Evolutionary conservation across 2,329 filamentous ascomycete genomes (phyloP), one percentile per base, ranked within the genome.

Genomic region (Xylaria sp.): DNA sequence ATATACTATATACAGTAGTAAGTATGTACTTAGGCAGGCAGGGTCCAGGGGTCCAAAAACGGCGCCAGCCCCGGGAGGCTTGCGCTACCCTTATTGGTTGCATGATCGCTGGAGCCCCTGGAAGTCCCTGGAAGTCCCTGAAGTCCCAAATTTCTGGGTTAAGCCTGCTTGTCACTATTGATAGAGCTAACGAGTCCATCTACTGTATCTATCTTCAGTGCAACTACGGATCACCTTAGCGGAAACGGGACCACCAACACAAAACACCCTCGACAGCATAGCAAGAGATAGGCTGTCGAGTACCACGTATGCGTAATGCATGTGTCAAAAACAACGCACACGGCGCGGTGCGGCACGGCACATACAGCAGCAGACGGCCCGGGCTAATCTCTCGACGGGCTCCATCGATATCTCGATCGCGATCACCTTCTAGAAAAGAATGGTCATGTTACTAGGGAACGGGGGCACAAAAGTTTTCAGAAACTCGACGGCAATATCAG

Each of bases 381-480:
- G 13, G 18, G 13, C 30, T 34, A 34, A n/a, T 5, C 6, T 15
- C 36, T 53, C 30, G 48, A 52, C 48, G 52, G 30, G 52, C n/a
- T 36, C n/a, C 23, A 36, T 55, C 15, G 15, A 55, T 36, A 41
- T 10, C 46, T 45, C 48, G 57, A 34, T 60, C 39, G 36, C 48
- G 28, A 65, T 60, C 46, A 48, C 63, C 56, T 53, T 65, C 63
- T 60, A 55, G 56, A 55, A 60, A 60, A 55, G 62, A 60, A 55
- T 15, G 34, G 62, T 36, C 61, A 50, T 23, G 55, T 52, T 52
- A 59, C 45, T 25, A 28, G 46, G 1, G 41, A 20, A 55, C 6
- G 60, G 60, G 60, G 48, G 48, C 59, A 32, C n/a, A 15, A 15
- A 62, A 62, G 46, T 30, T 62, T 43, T 53, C 48, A 41, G 20